phyloP scores from a whole-genome alignment of 768 basidiomycete species.

The Rhodotorula diobovata region DNA sequence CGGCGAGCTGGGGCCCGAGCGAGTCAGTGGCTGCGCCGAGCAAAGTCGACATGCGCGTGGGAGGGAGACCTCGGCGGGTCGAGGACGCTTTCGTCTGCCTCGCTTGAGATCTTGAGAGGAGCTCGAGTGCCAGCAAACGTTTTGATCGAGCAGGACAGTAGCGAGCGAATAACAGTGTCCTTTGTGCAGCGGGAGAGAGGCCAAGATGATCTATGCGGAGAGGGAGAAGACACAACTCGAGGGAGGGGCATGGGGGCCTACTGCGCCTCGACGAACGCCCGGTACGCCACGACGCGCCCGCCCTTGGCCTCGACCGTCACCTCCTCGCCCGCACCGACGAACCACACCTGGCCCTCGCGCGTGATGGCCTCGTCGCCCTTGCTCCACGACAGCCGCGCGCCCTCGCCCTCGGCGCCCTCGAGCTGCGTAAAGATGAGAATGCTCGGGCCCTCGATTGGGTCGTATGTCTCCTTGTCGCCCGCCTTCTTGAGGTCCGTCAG shows the following conservation, averaged over 20 bases:
- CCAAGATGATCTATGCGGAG: neutral
- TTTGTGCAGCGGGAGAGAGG: neutral
- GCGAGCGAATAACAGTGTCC: neutral
- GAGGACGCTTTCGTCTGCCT: neutral
- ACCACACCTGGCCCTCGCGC: conserved; percentile 68
- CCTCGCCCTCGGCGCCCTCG: conserved; percentile 7
- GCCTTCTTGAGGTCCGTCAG: conserved; percentile 54
- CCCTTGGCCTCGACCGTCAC: conserved; percentile 53
- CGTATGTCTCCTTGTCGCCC: conserved; percentile 57
- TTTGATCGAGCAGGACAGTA: neutral
- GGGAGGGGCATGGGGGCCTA: neutral
- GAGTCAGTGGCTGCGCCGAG: neutral
- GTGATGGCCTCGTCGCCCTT: conserved; percentile 51
- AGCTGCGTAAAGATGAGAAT: conserved; percentile 67
- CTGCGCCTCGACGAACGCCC: conserved; percentile 59
- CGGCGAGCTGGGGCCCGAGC: neutral
- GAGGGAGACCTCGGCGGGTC: too few relatives aligned
- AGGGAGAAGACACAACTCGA: too few relatives aligned
- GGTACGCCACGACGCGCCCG: conserved; percentile 57
- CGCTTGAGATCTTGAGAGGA: rapidly evolving
- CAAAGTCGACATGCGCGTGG: neutral
- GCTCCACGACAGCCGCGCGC: conserved; percentile 15
- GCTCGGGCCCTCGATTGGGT: conserved; percentile 72
- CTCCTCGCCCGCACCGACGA: conserved; percentile 67
- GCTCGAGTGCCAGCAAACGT: neutral